phyloP scores from a whole-genome alignment of 2,329 filamentous ascomycete genomes.

The Tricladium varicosporioides region DNA sequence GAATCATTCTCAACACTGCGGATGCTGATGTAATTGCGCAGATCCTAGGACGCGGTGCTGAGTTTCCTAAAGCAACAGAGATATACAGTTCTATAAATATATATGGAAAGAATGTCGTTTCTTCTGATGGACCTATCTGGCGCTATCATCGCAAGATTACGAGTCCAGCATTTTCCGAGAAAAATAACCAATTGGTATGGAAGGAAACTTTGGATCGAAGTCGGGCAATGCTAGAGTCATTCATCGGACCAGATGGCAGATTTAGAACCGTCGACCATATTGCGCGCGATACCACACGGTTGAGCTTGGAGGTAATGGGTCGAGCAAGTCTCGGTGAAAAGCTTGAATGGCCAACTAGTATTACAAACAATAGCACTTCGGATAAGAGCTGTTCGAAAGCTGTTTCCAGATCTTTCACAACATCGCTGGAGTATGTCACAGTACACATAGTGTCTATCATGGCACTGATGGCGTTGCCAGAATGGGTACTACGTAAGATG shows the following conservation, averaged over 20 bases:
- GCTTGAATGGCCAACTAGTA: constrained; percentile 55
- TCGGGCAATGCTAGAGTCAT: constrained; percentile 38
- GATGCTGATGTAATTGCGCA: constrained; percentile 53
- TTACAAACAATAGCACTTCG: background rate
- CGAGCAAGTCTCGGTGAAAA: constrained; percentile 68
- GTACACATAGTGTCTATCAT: constrained; percentile 8
- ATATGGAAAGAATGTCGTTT: constrained; percentile 30
- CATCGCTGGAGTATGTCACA: constrained; percentile 5
- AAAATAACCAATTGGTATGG: constrained; percentile 43
- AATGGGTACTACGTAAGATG: constrained; percentile 7
- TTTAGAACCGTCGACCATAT: constrained; percentile 46
- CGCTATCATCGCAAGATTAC: constrained; percentile 29
- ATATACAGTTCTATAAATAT: constrained; percentile 28
- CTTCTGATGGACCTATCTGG: constrained; percentile 29
- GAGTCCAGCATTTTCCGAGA: constrained; percentile 33
- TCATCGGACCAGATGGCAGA: constrained; percentile 33
- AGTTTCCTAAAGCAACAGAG: constrained; percentile 29
- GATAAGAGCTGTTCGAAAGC: background rate
- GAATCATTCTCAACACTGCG: constrained; percentile 54
- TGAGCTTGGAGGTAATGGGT: constrained; percentile 56
- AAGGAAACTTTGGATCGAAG: constrained; percentile 47
- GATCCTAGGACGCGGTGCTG: constrained; percentile 23
- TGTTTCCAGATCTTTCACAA: constrained; percentile 8
- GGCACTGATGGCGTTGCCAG: constrained; percentile 4
- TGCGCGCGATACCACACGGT: constrained; percentile 57